Base-by-base conservation (phyloP, 306 rosid species). In the Quercus wislizeni region DNA sequence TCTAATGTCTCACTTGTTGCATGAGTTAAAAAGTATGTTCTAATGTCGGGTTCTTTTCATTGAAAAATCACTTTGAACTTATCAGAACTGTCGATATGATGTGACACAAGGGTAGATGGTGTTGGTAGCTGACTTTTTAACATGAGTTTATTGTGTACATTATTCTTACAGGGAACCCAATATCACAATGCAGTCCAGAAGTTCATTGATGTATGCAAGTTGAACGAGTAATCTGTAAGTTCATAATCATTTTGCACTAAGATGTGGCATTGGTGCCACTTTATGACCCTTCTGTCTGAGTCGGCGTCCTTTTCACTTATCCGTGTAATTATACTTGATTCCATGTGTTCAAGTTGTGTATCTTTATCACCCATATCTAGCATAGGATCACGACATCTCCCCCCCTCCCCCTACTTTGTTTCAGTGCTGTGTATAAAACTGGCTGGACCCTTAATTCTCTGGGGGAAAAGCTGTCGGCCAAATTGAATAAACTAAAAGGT, bases 181-280 rank as follows among this genome's bases (percentile, higher is more conserved):
- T 90, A 92, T 74, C 91, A 86, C 85, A 91, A 91, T 87, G 93
- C 93, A 76, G 79, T 83, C 69, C 92, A 85, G 90, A 86, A 88
- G 80, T 85, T 94, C 87, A 89, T 88, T 77, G 88, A 92, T 78
- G 93, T 90, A 73, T 89, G 83, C 88, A 85, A 86, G 85, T 87
- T 94, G 89, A 89, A 82, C 30, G 85, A 90, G 77, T 89, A 75
- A 83, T 70, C 82, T 80, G 63, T 38, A 85, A 83, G 80, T 75
- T 59, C 75, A 35, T 55, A 69, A 76, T 78, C 76, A 76, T 71
- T 79, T 74, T 81, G 79, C 83, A 74, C 77, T 70, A 19, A 6
- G 76, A 17, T 59, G 77, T 59, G 77, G 21, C 55, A 81, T 73
- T 81, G 76, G 71, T 56, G 83, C 78, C 88, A 64, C 77, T 77